Evolutionary conservation across 169 alveolate genomes (phyloP).

Genomic region (Babesia gibsoni): DNA sequence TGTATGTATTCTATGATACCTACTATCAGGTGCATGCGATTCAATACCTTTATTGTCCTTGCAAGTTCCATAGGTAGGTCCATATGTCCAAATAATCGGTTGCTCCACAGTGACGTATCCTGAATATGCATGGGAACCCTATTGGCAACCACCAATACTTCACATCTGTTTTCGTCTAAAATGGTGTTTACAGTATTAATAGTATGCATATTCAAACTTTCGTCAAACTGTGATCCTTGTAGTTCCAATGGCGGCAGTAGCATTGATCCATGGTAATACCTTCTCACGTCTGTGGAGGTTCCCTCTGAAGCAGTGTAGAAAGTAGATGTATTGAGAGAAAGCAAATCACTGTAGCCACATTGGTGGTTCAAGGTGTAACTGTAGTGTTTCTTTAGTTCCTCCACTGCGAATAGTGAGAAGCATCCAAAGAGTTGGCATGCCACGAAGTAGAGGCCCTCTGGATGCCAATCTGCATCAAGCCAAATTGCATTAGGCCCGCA

Average conservation of each 20-base stretch:
- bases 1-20: slow-evolving; percentile 11
- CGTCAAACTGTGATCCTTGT: slow-evolving; percentile 1
- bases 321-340: slow-evolving; percentile 6
- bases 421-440: slow-evolving; percentile 51
- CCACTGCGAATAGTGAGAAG: slow-evolving; percentile 49
- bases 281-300: background rate
- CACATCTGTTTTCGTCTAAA: slow-evolving; percentile 20
- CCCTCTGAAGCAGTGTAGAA: slow-evolving; percentile 26
- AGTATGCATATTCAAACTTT: slow-evolving; percentile 9
- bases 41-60: background rate
- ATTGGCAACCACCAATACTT: background rate
- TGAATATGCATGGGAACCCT: slow-evolving; percentile 16
- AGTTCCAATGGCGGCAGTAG: slow-evolving; percentile 28
- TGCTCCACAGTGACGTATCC: background rate
- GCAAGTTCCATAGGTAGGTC: background rate
- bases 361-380: slow-evolving; percentile 32
- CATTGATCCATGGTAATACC: slow-evolving; percentile 38
- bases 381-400: background rate
- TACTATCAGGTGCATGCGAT: slow-evolving; percentile 13
- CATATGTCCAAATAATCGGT: background rate
- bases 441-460: slow-evolving; percentile 50
- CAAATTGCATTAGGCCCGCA: slow-evolving; percentile 52
- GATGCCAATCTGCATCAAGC: slow-evolving; percentile 65
- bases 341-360: slow-evolving; percentile 35
- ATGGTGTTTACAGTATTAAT: slow-evolving; percentile 3